Percentiles rank a stretch among this genome's conserved stretches.
These are phyloP conservation scores for Talaromyces adpressus DNA, from an alignment of 495 filamentous ascomycete genomes.

Conservation along the genomic window DNA sequence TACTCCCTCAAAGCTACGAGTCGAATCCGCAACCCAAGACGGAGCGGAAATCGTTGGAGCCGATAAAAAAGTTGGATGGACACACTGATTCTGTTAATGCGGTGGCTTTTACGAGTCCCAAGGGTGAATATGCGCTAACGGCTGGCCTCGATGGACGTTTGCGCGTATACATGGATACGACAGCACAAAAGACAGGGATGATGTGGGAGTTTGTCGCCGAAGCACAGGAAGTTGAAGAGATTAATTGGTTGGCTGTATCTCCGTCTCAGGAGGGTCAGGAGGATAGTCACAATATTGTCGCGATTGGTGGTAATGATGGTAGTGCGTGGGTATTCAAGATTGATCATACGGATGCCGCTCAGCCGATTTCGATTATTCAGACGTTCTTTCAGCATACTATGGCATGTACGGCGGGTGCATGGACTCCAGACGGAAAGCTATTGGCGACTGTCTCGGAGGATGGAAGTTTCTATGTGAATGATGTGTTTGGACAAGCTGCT, in stretches of 20 bases:
- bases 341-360: slow-evolving; percentile 52
- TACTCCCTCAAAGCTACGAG: slow-evolving; percentile 70
- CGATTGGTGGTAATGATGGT: slow-evolving; percentile 87
- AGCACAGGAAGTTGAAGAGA: slow-evolving; percentile 82
- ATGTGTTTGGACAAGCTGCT: slow-evolving; percentile 78
- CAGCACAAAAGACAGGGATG: slow-evolving; percentile 30
- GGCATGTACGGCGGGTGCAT: slow-evolving; percentile 82
- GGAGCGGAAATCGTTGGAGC: slow-evolving; percentile 51
- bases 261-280: slow-evolving; percentile 53
- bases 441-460: slow-evolving; percentile 90
- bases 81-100: slow-evolving; percentile 90
- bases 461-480: slow-evolving; percentile 82
- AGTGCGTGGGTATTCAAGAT: slow-evolving; percentile 91
- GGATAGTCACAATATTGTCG: slow-evolving; percentile 70
- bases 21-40: slow-evolving; percentile 51
- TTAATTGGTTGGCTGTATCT: slow-evolving; percentile 83
- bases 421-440: slow-evolving; percentile 81
- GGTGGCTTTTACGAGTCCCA: slow-evolving; percentile 72
- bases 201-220: slow-evolving; percentile 60
- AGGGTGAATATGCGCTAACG: slow-evolving; percentile 76
- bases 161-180: slow-evolving; percentile 44
- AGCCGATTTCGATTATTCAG: slow-evolving; percentile 72
- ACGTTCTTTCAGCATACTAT: slow-evolving; percentile 85
- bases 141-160: slow-evolving; percentile 79
- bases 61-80: slow-evolving; percentile 65